A percentile compares a stretch with the other conserved stretches of the same genome.
Evolutionary conservation across 176 grass and related monocot species (phyloP).

Genomic region (Juncus effusus): DNA sequence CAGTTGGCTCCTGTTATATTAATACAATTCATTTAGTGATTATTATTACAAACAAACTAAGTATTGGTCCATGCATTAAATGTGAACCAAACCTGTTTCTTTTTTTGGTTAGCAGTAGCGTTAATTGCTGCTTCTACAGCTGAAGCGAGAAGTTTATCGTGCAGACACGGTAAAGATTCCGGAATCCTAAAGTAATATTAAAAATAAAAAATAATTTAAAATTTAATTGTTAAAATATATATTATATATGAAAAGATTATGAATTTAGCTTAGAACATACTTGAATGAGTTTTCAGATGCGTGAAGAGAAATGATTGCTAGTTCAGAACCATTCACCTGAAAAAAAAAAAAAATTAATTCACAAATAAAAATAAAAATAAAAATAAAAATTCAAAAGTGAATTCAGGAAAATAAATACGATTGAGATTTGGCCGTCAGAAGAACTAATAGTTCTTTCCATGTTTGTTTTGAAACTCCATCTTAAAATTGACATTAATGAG

Average conservation of each 20-base stretch:
- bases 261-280: constrained; percentile 29
- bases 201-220: too few relatives aligned
- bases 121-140: constrained; percentile 72
- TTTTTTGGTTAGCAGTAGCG: constrained; percentile 59
- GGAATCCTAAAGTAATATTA: constrained; percentile 53
- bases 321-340: constrained; percentile 86
- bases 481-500: constrained; percentile 83
- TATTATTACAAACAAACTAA: constrained; percentile 7
- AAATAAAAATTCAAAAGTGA: neutral
- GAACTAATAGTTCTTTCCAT: constrained; percentile 84
- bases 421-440: constrained; percentile 67
- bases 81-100: constrained; percentile 65
- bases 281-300: constrained; percentile 71
- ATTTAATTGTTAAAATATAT: neutral
- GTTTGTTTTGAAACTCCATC: constrained; percentile 96
- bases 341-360: constrained; percentile 9
- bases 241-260: constrained; percentile 16
- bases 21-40: constrained; percentile 13
- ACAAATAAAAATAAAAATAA: constrained; percentile 15
- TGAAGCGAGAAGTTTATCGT: constrained; percentile 88
- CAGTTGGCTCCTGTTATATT: constrained; percentile 30
- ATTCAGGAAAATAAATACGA: constrained; percentile 35
- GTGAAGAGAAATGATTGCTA: constrained; percentile 66
- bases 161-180: constrained; percentile 81
- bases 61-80: constrained; percentile 10